Percentiles rank a stretch among this genome's conserved stretches.
Evolutionary conservation across 192 early-diverging fungal species (phyloP).

Genomic region (Rhizophagus prolifer): DNA sequence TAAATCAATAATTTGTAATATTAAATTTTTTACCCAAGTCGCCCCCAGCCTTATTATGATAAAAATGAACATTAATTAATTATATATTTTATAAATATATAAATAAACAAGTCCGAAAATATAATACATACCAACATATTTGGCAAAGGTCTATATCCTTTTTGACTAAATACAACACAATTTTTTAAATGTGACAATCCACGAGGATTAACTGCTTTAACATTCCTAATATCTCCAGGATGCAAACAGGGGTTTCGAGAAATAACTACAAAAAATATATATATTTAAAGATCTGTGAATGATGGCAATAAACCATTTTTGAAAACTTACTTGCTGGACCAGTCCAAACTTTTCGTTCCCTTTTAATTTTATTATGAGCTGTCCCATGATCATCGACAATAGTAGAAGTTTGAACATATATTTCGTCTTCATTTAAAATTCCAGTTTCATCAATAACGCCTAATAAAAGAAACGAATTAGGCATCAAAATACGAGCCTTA

Average conservation of each 20-base stretch:
- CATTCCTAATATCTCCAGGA: constrained; percentile 59
- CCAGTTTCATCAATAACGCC: constrained; percentile 57
- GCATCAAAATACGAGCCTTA: constrained; percentile 53
- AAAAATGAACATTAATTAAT: neutral
- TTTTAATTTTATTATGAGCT: neutral
- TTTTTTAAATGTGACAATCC: constrained; percentile 51
- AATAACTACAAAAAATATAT: constrained; percentile 34
- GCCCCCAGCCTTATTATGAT: neutral
- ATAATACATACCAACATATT: constrained; percentile 74
- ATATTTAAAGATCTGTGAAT: too few species aligned
- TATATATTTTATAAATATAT: neutral
- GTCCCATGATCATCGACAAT: neutral
- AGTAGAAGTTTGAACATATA: constrained; percentile 27
- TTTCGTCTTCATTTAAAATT: constrained; percentile 23
- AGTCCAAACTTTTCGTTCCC: neutral
- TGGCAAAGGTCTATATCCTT: constrained; percentile 64
- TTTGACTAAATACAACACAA: constrained; percentile 73
- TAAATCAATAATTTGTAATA: neutral
- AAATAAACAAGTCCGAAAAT: constrained; percentile 47
- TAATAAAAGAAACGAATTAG: constrained; percentile 48
- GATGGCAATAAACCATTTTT: neutral
- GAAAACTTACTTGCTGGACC: neutral
- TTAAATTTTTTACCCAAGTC: constrained; percentile 7
- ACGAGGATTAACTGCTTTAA: constrained; percentile 50
- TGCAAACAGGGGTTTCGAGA: constrained; percentile 63